Evolutionary conservation across 2,329 filamentous ascomycete species (phyloP), one percentile per base, ranked within the genome.

Genomic region (Aspergillus alliaceus): DNA sequence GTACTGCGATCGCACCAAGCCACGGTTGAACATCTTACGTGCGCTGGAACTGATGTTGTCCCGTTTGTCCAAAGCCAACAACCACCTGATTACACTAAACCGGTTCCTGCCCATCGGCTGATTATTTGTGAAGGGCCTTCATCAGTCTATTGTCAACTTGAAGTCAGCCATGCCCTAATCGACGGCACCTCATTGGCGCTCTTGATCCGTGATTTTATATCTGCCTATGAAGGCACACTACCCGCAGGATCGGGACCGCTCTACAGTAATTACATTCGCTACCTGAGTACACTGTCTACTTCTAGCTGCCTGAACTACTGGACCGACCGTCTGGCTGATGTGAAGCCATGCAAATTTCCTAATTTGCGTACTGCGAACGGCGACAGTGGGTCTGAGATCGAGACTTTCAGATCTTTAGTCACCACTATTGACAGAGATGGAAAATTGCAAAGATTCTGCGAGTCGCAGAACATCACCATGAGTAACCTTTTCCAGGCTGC

Each of bases 401-500:
- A 47, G 15, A 27, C 22, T 9, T 25, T 48, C 2, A 22, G 29
- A 14, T 9, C 22, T 14, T 2, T 46, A 4, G 14, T 20, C 20
- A 27, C 46, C 2, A 31, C 47, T n/a, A 42, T 42, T 25, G 39
- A 42, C 9, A 11, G 25, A 24, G 39, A 42, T 25, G 39, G 39
- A 42, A 42, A 42, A 25, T 14, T 60, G 15, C 53, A 53, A 11
- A 8, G 15, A 5, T 59, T 64, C 52, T 59, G 59, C 32, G 25
- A 54, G 18, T 18, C 37, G 7, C 51, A 56, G 22, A 54, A 58
- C n/a, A 51, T 64, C 14, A 67, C 69, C 2, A 29, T 66, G 2
- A 47, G 73, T 8, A 75, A 70, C 2, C 63, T 76, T 37, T 69
- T 77, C 35, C 69, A 72, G 4, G 68, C 72, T 5, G 75, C 75